Base-by-base conservation (phyloP, 306 rosid species). In the Pyrus betulifolia region DNA sequence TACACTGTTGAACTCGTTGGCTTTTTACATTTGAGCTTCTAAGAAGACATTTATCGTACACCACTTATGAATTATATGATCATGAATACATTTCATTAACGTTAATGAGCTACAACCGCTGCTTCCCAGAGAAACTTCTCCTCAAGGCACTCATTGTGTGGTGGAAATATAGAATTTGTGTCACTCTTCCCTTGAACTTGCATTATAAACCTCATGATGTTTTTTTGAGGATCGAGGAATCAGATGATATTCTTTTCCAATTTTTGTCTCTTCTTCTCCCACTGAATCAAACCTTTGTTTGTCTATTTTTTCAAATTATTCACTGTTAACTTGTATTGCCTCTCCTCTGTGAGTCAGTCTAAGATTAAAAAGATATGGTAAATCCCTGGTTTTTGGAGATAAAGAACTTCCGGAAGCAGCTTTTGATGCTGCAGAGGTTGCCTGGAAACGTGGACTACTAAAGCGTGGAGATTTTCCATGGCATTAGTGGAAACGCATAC, bases 401-500 rank as follows among this genome's bases (percentile, higher is more conserved):
- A 25, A 25, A 25, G 27, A 25, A 25, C 27, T 25, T 25, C 69
- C 87, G 82, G 84, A 85, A 85, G 93, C 93, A 46, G 91, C 96
- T 71, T 46, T 27, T 45, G 87, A 90, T 66, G 91, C 96, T n/a
- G 88, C 87, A 22, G 91, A 85, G 85, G 82, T 84, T 25, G 93
- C 87, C 19, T 87, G 93, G 91, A 78, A 81, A 27, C 84, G 90
- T 3, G 88, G 96, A 38, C 62, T 91, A 72, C 91, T 91, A 23
- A 91, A 81, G 81, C 72, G 87, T 88, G 31, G 91, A 91, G 45
- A 83, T 88, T 52, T 88, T 91, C 80, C 93, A 88, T 57, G 90
- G 96, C n/a, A 87, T 91, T 8, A 90, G 93, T 73, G 96, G 96
- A 68, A 90, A 90, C 79, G 87, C 93, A 8, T 87, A 85, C 33